These are phyloP conservation scores for Podila horticola DNA, from an alignment of 192 early-diverging fungal genomes.

Conservation along the genomic window DNA sequence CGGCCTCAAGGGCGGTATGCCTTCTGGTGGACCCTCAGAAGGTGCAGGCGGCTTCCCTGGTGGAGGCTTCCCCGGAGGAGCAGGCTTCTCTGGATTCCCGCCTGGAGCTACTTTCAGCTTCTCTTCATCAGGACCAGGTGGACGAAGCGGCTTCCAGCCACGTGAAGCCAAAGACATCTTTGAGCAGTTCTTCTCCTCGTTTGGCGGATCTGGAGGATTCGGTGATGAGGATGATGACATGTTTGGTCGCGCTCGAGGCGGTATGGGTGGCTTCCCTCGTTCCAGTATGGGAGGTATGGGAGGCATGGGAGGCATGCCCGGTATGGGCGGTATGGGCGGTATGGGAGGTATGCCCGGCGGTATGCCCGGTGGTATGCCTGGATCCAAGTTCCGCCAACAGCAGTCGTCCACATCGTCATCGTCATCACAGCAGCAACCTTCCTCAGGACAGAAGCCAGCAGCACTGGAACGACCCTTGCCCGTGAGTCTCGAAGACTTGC, in stretches of 20 bases:
- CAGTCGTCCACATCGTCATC: slow-evolving; percentile 18
- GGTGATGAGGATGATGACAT: slow-evolving; percentile 56
- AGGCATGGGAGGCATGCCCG: slow-evolving; percentile 62
- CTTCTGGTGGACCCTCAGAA: slow-evolving; percentile 57
- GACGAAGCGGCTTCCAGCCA: slow-evolving; percentile 65
- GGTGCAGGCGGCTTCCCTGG: slow-evolving; percentile 62
- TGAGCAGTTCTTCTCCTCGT: slow-evolving; percentile 81
- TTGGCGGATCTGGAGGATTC: slow-evolving; percentile 53
- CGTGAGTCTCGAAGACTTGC: slow-evolving; percentile 91
- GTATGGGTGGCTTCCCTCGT: slow-evolving; percentile 45
- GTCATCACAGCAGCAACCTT: slow-evolving; percentile 15
- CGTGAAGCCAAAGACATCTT: slow-evolving; percentile 93
- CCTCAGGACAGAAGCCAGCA: slow-evolving; percentile 58
- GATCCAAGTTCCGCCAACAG: slow-evolving; percentile 21
- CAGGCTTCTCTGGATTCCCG: slow-evolving; percentile 65
- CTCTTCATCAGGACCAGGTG: slow-evolving; percentile 47
- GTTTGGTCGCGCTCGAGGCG: slow-evolving; percentile 36
- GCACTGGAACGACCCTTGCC: slow-evolving; percentile 78
- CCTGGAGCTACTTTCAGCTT: slow-evolving; percentile 79
- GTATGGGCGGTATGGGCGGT: slow-evolving; percentile 50
- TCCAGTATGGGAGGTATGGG: slow-evolving; percentile 48
- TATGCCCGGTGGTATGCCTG: slow-evolving; percentile 8
- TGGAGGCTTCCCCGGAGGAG: slow-evolving; percentile 62
- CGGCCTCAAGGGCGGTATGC: slow-evolving; percentile 80
- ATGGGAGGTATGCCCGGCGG: slow-evolving; percentile 62